phyloP scores from a whole-genome alignment of 2,329 filamentous ascomycete species.

The Colletotrichum theobromicola region DNA sequence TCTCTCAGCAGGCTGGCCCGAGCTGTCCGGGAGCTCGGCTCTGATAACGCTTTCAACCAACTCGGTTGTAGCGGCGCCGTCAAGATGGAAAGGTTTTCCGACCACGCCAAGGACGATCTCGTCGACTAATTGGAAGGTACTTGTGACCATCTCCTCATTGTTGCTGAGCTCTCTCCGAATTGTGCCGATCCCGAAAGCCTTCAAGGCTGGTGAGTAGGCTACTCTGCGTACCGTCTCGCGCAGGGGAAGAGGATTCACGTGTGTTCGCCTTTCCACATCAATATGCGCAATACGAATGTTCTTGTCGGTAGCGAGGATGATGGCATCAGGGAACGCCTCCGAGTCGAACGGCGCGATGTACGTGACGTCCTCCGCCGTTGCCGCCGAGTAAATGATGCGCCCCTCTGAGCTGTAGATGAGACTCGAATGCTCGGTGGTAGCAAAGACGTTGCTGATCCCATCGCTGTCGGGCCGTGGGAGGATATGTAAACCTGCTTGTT shows the following conservation, averaged over 20 bases:
- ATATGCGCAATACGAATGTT: slow-evolving; percentile 82
- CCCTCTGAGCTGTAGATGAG: slow-evolving; percentile 91
- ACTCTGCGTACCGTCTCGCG: slow-evolving; percentile 85
- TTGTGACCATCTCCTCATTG: slow-evolving; percentile 77
- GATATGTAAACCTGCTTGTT: slow-evolving; percentile 81
- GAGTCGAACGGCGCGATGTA: slow-evolving; percentile 84
- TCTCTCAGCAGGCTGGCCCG: slow-evolving; percentile 68
- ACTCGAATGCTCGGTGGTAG: slow-evolving; percentile 92
- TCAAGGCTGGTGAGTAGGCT: slow-evolving; percentile 80
- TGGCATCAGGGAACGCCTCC: slow-evolving; percentile 78
- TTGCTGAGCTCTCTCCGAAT: slow-evolving; percentile 75
- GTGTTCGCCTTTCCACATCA: slow-evolving; percentile 85
- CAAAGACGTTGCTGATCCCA: slow-evolving; percentile 81
- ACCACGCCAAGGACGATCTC: slow-evolving; percentile 86
- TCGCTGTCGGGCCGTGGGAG: slow-evolving; percentile 66
- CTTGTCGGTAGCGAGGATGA: slow-evolving; percentile 78
- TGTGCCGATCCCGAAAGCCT: slow-evolving; percentile 86
- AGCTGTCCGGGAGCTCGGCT: slow-evolving; percentile 68
- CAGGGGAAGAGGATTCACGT: slow-evolving; percentile 81
- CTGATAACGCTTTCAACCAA: slow-evolving; percentile 85
- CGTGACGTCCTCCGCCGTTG: slow-evolving; percentile 85
- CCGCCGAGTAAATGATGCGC: slow-evolving; percentile 88
- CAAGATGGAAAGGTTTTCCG: slow-evolving; percentile 69
- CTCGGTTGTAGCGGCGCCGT: slow-evolving; percentile 58
- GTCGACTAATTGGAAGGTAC: slow-evolving; percentile 87